Conservation (phyloP, 441 rosid genomes). For the Erodium trifolium region DNA sequence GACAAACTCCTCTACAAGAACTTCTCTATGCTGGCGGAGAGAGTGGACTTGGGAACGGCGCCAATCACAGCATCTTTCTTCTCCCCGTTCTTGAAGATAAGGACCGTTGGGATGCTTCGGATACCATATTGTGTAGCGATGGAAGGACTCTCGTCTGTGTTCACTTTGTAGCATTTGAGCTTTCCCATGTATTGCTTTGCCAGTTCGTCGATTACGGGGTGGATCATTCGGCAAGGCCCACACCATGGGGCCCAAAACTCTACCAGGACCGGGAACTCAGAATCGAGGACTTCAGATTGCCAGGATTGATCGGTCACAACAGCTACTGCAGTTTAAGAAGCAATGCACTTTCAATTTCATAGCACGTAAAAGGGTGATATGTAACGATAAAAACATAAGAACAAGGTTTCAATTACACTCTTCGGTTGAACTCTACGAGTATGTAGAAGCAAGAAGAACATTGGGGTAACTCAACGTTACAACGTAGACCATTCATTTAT, state of each 20-base stretch:
- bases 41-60: slow-evolving; percentile 74
- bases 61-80: slow-evolving; percentile 80
- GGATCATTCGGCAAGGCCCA: slow-evolving; percentile 52
- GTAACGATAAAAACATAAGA: no score
- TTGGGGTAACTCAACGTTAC: no score
- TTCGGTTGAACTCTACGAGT: no score
- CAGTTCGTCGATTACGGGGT: slow-evolving; percentile 66
- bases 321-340: slow-evolving; percentile 39
- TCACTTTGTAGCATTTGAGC: slow-evolving; percentile 75
- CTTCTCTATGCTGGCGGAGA: slow-evolving; percentile 64
- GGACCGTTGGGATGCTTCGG: slow-evolving; percentile 84
- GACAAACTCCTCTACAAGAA: slow-evolving; percentile 35
- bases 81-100: slow-evolving; percentile 87
- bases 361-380: no score
- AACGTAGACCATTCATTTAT: no score
- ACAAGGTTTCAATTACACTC: no score
- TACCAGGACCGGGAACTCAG: slow-evolving; percentile 58
- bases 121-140: slow-evolving; percentile 69
- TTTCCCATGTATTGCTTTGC: slow-evolving; percentile 70
- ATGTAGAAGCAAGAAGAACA: no score
- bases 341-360: slow-evolving; percentile 7
- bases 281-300: slow-evolving; percentile 64
- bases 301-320: slow-evolving; percentile 52
- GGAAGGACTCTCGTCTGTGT: slow-evolving; percentile 75
- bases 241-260: slow-evolving; percentile 76